A percentile compares a stretch with the other conserved stretches of the same genome.
These are phyloP conservation scores for Ganoderma resinaceum DNA, from an alignment of 1,284 basidiomycete species.

Conservation along the genomic window DNA sequence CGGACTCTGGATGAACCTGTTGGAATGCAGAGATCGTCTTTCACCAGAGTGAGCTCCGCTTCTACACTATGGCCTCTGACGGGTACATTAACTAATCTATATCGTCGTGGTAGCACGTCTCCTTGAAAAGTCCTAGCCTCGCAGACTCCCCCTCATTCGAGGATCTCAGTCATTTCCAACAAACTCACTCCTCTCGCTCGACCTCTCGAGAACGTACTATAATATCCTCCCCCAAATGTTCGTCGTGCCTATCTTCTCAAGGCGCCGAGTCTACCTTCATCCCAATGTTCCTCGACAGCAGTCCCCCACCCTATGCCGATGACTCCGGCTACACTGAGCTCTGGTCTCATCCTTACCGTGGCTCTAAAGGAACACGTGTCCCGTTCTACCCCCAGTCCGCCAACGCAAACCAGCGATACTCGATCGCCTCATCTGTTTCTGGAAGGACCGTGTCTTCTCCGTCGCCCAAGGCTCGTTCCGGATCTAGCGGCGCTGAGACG, in stretches of 20 bases:
- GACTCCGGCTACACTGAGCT: conserved; percentile 31
- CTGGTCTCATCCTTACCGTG: not conserved
- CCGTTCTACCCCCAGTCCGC: conserved; percentile 23
- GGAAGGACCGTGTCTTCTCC: not conserved
- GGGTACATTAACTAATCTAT: not conserved
- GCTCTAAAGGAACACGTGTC: conserved; percentile 19
- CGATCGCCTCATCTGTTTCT: too few relatives aligned
- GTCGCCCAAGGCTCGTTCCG: not conserved
- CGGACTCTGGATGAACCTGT: too few relatives aligned
- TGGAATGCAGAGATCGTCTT: not conserved
- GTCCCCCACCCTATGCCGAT: conserved; percentile 13
- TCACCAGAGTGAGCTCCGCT: not conserved
- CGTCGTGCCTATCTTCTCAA: not conserved
- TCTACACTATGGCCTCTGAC: not conserved
- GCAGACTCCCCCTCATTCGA: not conserved
- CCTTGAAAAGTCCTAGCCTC: not conserved
- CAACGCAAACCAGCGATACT: not conserved
- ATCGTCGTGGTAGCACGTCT: not conserved
- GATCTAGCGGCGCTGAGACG: not conserved
- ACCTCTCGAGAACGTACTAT: not conserved
- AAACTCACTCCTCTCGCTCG: not conserved
- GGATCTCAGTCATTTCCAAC: not conserved
- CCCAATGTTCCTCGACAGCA: conserved; percentile 36
- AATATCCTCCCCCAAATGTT: not conserved
- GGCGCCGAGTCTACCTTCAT: conserved; percentile 30